Evolutionary conservation across 257 asterid genomes (phyloP), one percentile per base, ranked within the genome.

Genomic region (Linderniella brevidens): DNA sequence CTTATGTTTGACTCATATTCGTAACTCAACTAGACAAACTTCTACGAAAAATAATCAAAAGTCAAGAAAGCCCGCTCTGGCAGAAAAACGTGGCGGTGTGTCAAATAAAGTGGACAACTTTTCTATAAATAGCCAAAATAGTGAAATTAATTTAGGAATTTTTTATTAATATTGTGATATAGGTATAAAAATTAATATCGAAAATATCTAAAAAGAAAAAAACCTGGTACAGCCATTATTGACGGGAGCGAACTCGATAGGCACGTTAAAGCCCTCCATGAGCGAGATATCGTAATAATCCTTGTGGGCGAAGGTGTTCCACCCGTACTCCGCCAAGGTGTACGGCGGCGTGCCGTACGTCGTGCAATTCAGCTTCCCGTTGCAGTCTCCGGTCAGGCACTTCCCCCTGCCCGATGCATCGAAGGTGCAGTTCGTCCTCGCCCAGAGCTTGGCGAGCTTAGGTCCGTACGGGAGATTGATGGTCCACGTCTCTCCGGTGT

Each of bases 221-320:
- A 25, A 46, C 0, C 65, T 63, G 8, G 37, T 66, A 58, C 86
- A 73, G 8, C 58, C 13, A 1, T 60, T 57, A 0, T 64, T 50
- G 3, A 45, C 17, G 0, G 82, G 72, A 9, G 61, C 58, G n/a
- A 71, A 65, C 0, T 65, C 72, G 76, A 78, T 61, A 0, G 87
- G 75, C 1, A 82, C 68, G 9, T 82, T 76, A 64, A 76, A 82
- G 0, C 94, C 87, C 5, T 79, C 94, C 4, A 76, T 68, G 0
- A 71, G 48, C 0, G 92, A 82, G 3, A 79, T 76, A 40, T 82
- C 88, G 37, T 60, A 50, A 55, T 71, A 79, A 52, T 76, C 94
- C 4, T 59, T 46, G 50, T 72, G 66, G 4, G 16, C 37, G 49
- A 39, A 72, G 6, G 64, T 70, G 64, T 79, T 74, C 11, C 76